phyloP scores from a whole-genome alignment of 2,329 filamentous ascomycete genomes.

The Stachybotrys echinatus region DNA sequence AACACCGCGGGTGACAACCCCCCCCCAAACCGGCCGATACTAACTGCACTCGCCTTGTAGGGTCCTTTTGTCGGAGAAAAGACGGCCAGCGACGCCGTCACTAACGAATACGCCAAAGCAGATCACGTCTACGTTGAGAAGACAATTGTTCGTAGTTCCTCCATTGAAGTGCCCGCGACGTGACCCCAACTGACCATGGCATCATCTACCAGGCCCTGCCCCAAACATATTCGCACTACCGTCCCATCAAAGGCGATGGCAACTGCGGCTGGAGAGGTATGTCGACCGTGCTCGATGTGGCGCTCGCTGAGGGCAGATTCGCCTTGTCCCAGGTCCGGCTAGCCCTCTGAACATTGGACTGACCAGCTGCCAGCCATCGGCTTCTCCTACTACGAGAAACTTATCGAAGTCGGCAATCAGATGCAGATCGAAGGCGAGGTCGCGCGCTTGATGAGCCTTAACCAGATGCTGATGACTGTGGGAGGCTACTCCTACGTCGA shows the following conservation, averaged over 20 bases:
- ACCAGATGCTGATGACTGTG: conserved; percentile 62
- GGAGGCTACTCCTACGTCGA: conserved; percentile 70
- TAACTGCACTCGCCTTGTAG: conserved; percentile 48
- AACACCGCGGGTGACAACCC: too few relatives aligned
- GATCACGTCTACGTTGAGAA: conserved; percentile 82
- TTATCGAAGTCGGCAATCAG: conserved; percentile 63
- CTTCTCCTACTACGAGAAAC: conserved; percentile 87
- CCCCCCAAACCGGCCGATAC: conserved; percentile 8
- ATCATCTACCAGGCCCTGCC: conserved; percentile 64
- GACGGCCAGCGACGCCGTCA: conserved; percentile 70
- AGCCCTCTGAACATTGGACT: too few relatives aligned
- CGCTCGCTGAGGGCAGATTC: background rate
- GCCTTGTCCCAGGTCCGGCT: conserved; percentile 14
- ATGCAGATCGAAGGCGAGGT: conserved; percentile 65
- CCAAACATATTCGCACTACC: conserved; percentile 79
- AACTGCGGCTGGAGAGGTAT: conserved; percentile 98
- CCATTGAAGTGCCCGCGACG: conserved; percentile 30
- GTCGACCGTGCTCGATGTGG: background rate
- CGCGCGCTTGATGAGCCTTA: conserved; percentile 65
- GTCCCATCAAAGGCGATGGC: conserved; percentile 84
- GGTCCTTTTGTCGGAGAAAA: conserved; percentile 78
- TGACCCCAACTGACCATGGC: too few relatives aligned
- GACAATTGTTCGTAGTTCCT: conserved; percentile 81
- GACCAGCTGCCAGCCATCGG: conserved; percentile 62
- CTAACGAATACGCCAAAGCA: conserved; percentile 81